Base-by-base conservation (phyloP, 1,284 basidiomycete genomes). In the Anthracocystis setariae region DNA sequence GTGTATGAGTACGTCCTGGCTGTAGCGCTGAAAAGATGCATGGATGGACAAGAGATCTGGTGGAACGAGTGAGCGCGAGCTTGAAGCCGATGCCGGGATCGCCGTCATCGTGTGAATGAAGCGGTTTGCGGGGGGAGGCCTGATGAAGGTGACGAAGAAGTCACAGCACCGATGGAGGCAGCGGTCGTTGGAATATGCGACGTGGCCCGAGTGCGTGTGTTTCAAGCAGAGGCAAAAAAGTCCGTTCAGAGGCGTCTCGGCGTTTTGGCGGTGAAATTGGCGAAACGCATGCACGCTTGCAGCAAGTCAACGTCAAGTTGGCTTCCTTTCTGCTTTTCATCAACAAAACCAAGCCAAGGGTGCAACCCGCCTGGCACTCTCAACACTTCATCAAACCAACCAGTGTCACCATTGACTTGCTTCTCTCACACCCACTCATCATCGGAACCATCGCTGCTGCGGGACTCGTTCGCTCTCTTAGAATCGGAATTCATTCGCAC, bases 1-100 rank as follows among this genome's bases (percentile, higher is more conserved):
- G n/a, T 73, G 67, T 18, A 46, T 32, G 29, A 49, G 42, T 25
- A 78, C 62, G 39, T 78, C 76, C 24, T 42, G 49, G 33, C 61
- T 44, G 35, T 71, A 72, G 8, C 76, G 61, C 17, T 40, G 52
- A 25, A 74, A 67, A 0, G 59, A 68, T 25, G 54, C 50, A 48
- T 62, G 57, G 25, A 74, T n/a, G 5, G 67, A 35, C 3, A 44
- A 48, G 15, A 70, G 57, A 25, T 69, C 71, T 44, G 55, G 39
- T 5, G 72, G 62, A 1, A 73, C 46, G 21, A 50, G 40, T 3
- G 62, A 43, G 29, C 46, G 50, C 2, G 67, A 39, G 50, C 38
- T 42, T 5, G 67, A 64, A 20, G 46, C 44, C 20, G 56, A 58
- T 24, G 61, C 51, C 8, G 29, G 32, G 2, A 46, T 20, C 7